Base-by-base conservation (phyloP, 352 stramenopile genomes). In the Blastocystis sp. region DNA sequence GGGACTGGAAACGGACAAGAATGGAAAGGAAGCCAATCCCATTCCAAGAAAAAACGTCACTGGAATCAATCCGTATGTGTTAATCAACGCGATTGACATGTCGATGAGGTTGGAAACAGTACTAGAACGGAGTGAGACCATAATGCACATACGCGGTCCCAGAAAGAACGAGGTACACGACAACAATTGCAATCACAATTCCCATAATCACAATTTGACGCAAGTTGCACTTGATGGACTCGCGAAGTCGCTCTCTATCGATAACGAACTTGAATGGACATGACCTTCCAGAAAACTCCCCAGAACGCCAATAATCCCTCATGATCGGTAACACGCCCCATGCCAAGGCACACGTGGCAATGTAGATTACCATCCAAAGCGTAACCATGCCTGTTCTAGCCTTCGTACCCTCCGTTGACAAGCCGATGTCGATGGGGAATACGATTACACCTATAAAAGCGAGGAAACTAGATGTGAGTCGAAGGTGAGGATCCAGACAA, bases 351-450 rank as follows among this genome's bases (percentile, higher is more conserved):
- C 8, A 46, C 38, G 59, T 71, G 32, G 1, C 32, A 18, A 38
- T 27, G n/a, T 71, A 71, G 8, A 71, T 21, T 8, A 71, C 32
- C 8, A 9, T 27, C 59, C 59, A 71, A 21, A 71, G 32, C 18
- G 7, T 14, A 46, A 71, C 59, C 16, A 71, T 18, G 6, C 59
- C 59, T 11, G 8, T 46, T 14, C 59, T 71, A n/a, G 59, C 59
- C 18, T 16, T 21, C 7, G 4, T 21, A 48, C 59, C 59, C 0
- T 46, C n/a, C 14, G n/a, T 71, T 46, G 59, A 38, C 38, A 71
- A 38, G 32, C 59, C 59, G 32, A 71, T 71, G n/a, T 71, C 59
- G 36, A 71, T 18, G 36, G 59, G 59, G 32, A 71, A 71, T n/a
- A 71, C 36, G 59, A 29, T 29, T 11, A 71, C 36, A n/a, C 59